Conservation (phyloP, 1,284 basidiomycete genomes). For the Somion occarium region DNA sequence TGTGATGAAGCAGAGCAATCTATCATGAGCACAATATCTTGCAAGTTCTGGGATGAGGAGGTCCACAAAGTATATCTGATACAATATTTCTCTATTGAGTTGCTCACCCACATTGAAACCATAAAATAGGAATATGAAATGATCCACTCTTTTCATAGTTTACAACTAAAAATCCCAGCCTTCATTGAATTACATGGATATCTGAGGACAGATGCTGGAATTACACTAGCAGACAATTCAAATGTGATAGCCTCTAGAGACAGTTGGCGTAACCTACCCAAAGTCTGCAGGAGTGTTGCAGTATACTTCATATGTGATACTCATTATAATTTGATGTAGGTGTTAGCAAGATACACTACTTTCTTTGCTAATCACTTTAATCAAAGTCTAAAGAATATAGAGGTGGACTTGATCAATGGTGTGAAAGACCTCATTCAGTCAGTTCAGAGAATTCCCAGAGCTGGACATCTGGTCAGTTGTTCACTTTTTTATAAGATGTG, state of each 20-base stretch:
- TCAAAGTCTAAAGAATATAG: background rate
- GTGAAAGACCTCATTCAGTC: background rate
- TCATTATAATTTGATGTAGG: background rate
- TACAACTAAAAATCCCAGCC: background rate
- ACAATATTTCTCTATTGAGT: background rate
- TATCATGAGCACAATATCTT: background rate
- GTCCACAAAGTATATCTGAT: background rate
- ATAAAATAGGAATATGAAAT: background rate
- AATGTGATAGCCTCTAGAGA: background rate
- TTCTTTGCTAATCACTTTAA: background rate
- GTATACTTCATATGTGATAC: background rate
- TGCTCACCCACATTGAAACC: background rate
- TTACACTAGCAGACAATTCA: background rate
- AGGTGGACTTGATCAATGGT: background rate
- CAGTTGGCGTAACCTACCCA: background rate
- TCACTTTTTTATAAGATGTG: background rate
- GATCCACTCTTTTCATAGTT: background rate
- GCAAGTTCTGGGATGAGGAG: background rate
- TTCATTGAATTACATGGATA: background rate
- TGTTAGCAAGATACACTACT: background rate
- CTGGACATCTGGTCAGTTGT: background rate
- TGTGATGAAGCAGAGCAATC: background rate
- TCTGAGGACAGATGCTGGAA: background rate
- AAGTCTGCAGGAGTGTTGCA: background rate
- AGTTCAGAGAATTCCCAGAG: background rate